A percentile compares a stretch with the other conserved stretches of the same genome.
These are phyloP conservation scores for Salix suchowensis DNA, from an alignment of 345 rosid species.

Conservation along the genomic window DNA sequence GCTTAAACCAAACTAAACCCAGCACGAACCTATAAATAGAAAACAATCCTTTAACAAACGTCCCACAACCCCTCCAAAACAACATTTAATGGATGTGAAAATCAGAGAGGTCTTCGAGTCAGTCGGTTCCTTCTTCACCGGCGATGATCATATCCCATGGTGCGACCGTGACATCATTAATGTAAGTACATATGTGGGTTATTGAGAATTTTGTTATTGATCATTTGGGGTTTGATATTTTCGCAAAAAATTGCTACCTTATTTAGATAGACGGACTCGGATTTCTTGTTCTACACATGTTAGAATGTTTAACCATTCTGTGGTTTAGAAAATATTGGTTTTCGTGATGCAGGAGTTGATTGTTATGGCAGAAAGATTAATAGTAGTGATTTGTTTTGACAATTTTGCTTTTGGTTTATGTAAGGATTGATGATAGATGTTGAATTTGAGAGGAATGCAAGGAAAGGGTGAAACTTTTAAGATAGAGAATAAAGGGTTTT, in stretches of 20 bases:
- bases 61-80: background rate
- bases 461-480: background rate
- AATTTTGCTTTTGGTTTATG: background rate
- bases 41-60: background rate
- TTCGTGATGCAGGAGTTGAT: background rate
- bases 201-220: background rate
- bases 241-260: background rate
- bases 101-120: conserved; percentile 24
- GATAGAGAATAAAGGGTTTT: background rate
- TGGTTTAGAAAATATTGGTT: background rate
- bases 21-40: background rate
- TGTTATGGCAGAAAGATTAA: background rate
- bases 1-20: background rate
- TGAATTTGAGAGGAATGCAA: background rate
- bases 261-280: background rate
- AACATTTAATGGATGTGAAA: conserved; percentile 19
- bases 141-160: conserved; percentile 69
- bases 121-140: conserved; percentile 47
- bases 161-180: conserved; percentile 62
- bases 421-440: background rate
- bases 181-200: conserved; percentile 28
- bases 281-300: background rate
- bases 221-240: background rate
- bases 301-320: background rate
- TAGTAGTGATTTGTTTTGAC: background rate